These are phyloP conservation scores for Sordariomycetes sp. DNA, from an alignment of 2,329 filamentous ascomycete species.

Conservation along the genomic window DNA sequence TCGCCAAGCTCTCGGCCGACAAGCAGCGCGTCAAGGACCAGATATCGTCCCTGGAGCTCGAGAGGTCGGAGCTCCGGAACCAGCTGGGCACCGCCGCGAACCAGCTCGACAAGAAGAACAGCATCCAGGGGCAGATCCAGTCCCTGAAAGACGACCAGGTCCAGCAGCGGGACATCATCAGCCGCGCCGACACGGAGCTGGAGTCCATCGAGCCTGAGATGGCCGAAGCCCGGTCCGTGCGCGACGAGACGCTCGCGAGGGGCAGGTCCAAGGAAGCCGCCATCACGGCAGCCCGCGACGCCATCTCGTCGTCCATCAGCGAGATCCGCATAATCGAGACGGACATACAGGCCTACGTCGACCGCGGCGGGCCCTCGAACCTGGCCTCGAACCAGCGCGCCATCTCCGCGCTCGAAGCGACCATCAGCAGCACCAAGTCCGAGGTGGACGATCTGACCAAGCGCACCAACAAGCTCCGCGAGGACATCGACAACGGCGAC, in stretches of 20 bases:
- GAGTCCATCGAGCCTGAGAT: constrained; percentile 68
- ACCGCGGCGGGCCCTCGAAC: constrained; percentile 63
- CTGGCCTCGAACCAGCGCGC: constrained; percentile 62
- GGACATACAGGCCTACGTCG: constrained; percentile 73
- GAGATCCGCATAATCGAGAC: constrained; percentile 67
- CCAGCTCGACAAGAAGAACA: constrained; percentile 73
- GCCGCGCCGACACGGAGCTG: constrained; percentile 62
- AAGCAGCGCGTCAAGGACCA: constrained; percentile 62
- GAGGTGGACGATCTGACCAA: constrained; percentile 59
- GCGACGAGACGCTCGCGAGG: constrained; percentile 66
- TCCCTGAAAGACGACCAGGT: constrained; percentile 59
- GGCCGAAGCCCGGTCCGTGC: constrained; percentile 62
- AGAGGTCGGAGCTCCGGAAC: constrained; percentile 65
- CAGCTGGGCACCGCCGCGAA: constrained; percentile 62
- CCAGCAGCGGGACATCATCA: constrained; percentile 62
- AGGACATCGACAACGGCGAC: constrained; percentile 70
- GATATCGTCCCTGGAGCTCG: constrained; percentile 64
- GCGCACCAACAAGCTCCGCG: constrained; percentile 68
- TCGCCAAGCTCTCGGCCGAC: constrained; percentile 59
- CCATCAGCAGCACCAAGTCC: constrained; percentile 55
- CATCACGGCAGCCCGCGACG: constrained; percentile 61
- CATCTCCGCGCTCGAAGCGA: constrained; percentile 57
- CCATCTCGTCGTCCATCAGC: constrained; percentile 63
- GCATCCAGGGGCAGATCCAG: constrained; percentile 62
- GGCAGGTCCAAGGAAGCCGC: constrained; percentile 65